These are phyloP conservation scores for Paraglomus brasilianum DNA, from an alignment of 192 early-diverging fungal genomes.

Conservation along the genomic window DNA sequence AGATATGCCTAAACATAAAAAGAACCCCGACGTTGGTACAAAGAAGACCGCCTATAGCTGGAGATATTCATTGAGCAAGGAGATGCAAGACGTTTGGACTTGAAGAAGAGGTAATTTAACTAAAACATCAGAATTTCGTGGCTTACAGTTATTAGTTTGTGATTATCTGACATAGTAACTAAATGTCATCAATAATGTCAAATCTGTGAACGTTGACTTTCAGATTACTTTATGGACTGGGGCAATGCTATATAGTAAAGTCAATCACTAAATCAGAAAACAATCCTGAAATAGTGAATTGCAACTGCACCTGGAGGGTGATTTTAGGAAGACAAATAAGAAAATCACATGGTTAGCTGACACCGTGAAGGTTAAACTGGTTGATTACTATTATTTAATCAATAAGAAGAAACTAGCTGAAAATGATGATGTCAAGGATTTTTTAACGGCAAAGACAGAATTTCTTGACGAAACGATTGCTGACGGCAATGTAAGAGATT, in stretches of 20 bases:
- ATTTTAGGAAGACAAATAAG: constrained; percentile 98
- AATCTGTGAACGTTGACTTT: neutral
- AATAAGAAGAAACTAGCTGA: constrained; percentile 98
- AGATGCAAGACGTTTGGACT: constrained; percentile 78
- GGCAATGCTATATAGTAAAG: constrained; percentile 93
- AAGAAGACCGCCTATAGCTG: constrained; percentile 80
- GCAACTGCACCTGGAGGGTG: constrained; percentile 84
- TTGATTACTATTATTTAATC: constrained; percentile 97
- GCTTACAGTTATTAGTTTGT: too few relatives aligned
- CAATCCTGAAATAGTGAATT: constrained; percentile 59
- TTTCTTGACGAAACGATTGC: constrained; percentile 68
- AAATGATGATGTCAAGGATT: constrained; percentile 78
- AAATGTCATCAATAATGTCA: neutral
- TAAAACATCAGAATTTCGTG: too few relatives aligned
- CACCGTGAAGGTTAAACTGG: constrained; percentile 62
- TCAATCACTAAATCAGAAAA: constrained; percentile 61
- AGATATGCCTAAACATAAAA: constrained; percentile 89
- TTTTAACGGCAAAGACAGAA: constrained; percentile 81
- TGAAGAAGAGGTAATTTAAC: constrained; percentile 76
- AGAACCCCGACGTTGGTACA: constrained; percentile 88
- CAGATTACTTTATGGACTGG: constrained; percentile 99
- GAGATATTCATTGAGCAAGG: constrained; percentile 81
- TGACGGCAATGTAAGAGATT: constrained; percentile 66
- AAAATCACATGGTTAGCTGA: constrained; percentile 94
- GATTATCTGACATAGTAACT: too few relatives aligned